Percentiles rank a stretch among this genome's conserved stretches.
Conservation (phyloP, 2,329 filamentous ascomycete genomes). For the Colletotrichum destructivum region DNA sequence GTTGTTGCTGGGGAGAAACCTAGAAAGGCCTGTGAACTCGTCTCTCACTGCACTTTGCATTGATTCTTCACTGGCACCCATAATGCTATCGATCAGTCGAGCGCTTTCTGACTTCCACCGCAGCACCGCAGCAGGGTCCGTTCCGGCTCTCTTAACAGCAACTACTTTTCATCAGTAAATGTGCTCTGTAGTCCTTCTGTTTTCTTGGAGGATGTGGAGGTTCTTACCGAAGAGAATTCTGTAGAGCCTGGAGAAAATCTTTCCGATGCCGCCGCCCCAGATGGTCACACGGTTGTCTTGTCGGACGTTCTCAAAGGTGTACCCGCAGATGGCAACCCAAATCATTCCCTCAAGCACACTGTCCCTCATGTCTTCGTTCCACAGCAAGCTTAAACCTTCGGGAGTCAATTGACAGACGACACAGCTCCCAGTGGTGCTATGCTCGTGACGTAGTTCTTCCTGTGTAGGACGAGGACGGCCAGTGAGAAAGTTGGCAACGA, state of each 20-base stretch:
- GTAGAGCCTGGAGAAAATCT: background rate
- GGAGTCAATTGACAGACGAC: background rate
- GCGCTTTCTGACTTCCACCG: constrained; percentile 7
- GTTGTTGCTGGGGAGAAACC: accelerated
- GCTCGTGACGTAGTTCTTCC: background rate
- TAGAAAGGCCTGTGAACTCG: background rate
- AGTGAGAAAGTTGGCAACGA: no score
- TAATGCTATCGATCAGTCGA: background rate
- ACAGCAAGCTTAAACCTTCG: background rate
- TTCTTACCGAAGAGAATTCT: background rate
- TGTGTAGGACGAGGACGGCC: background rate
- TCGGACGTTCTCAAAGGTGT: background rate
- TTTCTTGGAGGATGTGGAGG: no score
- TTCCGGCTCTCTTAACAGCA: no score
- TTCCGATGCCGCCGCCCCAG: background rate
- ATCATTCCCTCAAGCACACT: background rate
- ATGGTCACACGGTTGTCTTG: background rate
- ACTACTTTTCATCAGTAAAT: background rate
- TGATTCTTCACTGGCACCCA: background rate
- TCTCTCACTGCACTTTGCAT: accelerated
- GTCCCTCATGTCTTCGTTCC: background rate
- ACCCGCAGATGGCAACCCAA: background rate
- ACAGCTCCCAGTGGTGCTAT: background rate
- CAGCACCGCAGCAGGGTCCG: background rate
- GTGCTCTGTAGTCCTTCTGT: background rate